Evolutionary conservation across 2,329 filamentous ascomycete genomes (phyloP), one percentile per base, ranked within the genome.

Genomic region (Calycina herbarum): DNA sequence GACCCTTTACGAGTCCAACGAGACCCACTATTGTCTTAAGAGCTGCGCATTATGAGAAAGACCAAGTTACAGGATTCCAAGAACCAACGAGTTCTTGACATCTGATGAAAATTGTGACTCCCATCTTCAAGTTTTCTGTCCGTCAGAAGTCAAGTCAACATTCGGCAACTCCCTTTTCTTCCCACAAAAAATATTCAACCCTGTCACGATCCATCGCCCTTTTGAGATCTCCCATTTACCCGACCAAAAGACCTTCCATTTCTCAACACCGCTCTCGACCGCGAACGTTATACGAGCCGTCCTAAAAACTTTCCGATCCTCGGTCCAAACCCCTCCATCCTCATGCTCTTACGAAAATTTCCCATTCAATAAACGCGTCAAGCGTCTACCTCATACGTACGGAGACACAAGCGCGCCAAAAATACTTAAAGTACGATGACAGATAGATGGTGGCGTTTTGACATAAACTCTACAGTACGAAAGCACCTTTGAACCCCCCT

Each of bases 361-460:
- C n/a, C n/a, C n/a, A 51, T n/a, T 51, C 8, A n/a, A 48, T 20
- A 48, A 48, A 48, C 40, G 15, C 40, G 17, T 42, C 40, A 42
- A 35, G 40, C 17, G 6, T 8, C 40, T 45, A 45, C 40, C n/a
- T 17, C 40, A 5, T 45, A 45, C 40, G 17, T 45, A n/a, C 20
- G 20, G 20, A 20, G 20, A 20, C 40, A 45, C 7, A 45, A 45
- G 15, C 40, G 40, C 40, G n/a, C 45, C n/a, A 51, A 51, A 51
- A 48, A 48, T 48, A 48, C 42, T 8, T n/a, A 10, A 24, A 24
- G n/a, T 20, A 8, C 45, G 40, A 45, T 45, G n/a, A 3, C 45
- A 51, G n/a, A 51, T 51, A 24, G 20, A 51, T 51, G 7, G 45
- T 51, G 45, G 45, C 45, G 45, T 51, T 51, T 51, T 51, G 45